These are phyloP conservation scores for Fonsecaea monophora DNA, from an alignment of 2,329 filamentous ascomycete genomes.

Conservation along the genomic window DNA sequence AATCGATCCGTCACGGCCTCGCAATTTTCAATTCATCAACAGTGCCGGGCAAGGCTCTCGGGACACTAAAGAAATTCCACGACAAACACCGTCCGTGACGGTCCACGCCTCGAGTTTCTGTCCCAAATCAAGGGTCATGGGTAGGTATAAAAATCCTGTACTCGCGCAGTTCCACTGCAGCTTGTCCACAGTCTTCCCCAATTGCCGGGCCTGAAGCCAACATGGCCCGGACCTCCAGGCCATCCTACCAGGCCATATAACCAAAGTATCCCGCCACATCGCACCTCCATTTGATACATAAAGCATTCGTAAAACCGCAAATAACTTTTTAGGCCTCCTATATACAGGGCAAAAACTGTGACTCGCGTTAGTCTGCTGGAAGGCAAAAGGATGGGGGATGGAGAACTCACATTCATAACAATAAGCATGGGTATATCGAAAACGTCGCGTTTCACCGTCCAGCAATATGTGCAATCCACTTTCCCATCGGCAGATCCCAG, in stretches of 20 bases:
- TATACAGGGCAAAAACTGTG: conserved; percentile 44
- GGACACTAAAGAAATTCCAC: neutral
- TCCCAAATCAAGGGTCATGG: too few relatives aligned
- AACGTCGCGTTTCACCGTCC: conserved; percentile 94
- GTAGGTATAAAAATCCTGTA: neutral
- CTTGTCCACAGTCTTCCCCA: neutral
- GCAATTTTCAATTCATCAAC: conserved; percentile 2
- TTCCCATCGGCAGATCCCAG: conserved; percentile 84
- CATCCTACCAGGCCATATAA: neutral
- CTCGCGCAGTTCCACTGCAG: neutral
- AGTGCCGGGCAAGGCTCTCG: neutral
- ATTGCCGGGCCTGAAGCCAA: neutral
- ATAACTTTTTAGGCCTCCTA: conserved; percentile 31
- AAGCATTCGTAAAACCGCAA: conserved; percentile 9
- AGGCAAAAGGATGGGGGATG: neutral
- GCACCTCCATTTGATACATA: neutral
- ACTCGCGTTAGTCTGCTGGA: conserved; percentile 3
- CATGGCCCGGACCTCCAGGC: neutral
- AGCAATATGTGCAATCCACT: conserved; percentile 94
- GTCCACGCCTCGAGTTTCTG: too few relatives aligned
- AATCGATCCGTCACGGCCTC: neutral
- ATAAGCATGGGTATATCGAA: conserved; percentile 99
- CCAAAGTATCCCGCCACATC: neutral
- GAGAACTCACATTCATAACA: conserved; percentile 86
- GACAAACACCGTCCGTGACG: too few relatives aligned